A percentile compares a stretch with the other conserved stretches of the same genome.
Conservation (phyloP, 2,329 filamentous ascomycete species). For the Colletotrichum sp. region DNA sequence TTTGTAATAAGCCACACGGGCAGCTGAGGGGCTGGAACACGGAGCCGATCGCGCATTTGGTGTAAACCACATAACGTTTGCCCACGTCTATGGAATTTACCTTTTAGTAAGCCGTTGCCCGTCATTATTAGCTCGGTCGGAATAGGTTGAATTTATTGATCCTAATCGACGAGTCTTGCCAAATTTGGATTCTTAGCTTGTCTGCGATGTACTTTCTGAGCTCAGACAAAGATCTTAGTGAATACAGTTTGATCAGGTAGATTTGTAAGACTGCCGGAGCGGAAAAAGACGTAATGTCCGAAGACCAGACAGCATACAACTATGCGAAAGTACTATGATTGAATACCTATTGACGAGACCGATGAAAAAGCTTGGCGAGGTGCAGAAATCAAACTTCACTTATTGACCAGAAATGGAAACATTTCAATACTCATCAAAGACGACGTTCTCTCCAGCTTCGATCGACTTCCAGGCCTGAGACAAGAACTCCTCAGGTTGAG, state of each 20-base stretch:
- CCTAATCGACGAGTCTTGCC: background rate
- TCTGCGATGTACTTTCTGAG: background rate
- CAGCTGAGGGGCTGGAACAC: background rate
- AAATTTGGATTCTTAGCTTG: background rate
- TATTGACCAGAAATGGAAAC: background rate
- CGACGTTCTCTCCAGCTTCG: background rate
- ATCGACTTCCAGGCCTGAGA: conserved; percentile 36
- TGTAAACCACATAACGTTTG: background rate
- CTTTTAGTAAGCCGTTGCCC: background rate
- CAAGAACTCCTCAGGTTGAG: conserved; percentile 44
- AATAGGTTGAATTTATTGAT: background rate
- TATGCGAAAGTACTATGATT: background rate
- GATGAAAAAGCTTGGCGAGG: background rate
- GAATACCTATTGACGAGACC: background rate
- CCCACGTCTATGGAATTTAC: rapidly evolving
- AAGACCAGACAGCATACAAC: background rate
- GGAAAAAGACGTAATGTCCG: background rate
- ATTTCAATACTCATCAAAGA: background rate
- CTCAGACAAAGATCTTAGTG: background rate
- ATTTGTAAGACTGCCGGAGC: background rate
- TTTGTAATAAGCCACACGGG: background rate
- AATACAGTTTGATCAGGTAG: background rate
- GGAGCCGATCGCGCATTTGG: background rate
- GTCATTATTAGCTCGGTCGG: background rate
- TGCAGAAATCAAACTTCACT: background rate